Conservation (phyloP, 2,329 filamentous ascomycete species). For the Venturiaceae sp. region DNA sequence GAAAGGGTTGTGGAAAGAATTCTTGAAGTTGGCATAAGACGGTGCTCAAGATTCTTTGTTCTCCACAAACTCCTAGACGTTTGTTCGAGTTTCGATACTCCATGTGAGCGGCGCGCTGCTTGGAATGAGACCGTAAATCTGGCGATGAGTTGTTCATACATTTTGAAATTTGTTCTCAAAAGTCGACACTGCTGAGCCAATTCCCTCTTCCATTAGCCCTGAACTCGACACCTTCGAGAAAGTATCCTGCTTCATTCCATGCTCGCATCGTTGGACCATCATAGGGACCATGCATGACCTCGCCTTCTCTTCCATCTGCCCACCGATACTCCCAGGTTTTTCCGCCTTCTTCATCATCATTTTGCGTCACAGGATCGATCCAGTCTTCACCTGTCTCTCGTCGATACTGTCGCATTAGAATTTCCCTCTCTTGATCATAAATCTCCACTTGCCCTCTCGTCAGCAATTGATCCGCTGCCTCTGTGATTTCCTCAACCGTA, state of each 20-base stretch:
- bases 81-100: too few relatives aligned
- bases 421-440: slow-evolving; percentile 80
- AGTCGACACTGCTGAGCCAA: not conserved
- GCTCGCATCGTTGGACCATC: slow-evolving; percentile 77
- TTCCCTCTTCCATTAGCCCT: slow-evolving; percentile 22
- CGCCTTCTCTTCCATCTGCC: slow-evolving; percentile 78
- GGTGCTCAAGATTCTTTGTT: too few relatives aligned
- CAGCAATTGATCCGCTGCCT: slow-evolving; percentile 78
- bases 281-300: slow-evolving; percentile 74
- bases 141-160: not conserved
- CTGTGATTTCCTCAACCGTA: slow-evolving; percentile 74
- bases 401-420: slow-evolving; percentile 71
- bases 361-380: slow-evolving; percentile 38
- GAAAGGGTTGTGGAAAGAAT: too few relatives aligned
- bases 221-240: slow-evolving; percentile 71
- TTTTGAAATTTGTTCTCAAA: not conserved
- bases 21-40: too few relatives aligned
- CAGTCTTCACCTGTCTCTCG: slow-evolving; percentile 83
- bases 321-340: slow-evolving; percentile 85
- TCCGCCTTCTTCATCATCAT: slow-evolving; percentile 14
- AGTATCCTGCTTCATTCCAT: slow-evolving; percentile 89
- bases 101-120: too few relatives aligned
- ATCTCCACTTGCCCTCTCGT: slow-evolving; percentile 79
- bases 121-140: not conserved
- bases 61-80: too few relatives aligned